These are phyloP conservation scores for Vaccinium vitisidaea DNA, from an alignment of 148 eudicot species.

Conservation along the genomic window DNA sequence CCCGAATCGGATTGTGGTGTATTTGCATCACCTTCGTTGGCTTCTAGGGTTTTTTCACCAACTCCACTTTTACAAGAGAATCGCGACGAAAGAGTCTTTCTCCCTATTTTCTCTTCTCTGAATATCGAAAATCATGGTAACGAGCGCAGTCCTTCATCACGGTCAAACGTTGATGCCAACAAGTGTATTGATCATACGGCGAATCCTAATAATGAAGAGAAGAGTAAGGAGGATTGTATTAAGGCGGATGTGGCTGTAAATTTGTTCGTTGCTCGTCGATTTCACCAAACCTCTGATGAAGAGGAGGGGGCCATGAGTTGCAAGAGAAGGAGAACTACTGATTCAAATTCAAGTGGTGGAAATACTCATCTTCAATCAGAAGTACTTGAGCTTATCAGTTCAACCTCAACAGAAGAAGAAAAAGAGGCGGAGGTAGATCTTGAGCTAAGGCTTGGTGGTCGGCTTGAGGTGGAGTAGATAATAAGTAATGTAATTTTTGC, in stretches of 20 bases:
- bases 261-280: constrained; percentile 23
- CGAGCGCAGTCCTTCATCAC: constrained; percentile 9
- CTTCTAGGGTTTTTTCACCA: constrained; percentile 26
- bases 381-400: constrained; percentile 17
- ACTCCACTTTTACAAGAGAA: constrained; percentile 11
- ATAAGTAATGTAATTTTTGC: background rate
- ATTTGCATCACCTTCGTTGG: constrained; percentile 14
- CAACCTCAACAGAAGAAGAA: constrained; percentile 15
- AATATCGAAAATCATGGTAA: background rate
- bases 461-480: constrained; percentile 38
- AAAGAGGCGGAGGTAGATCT: constrained; percentile 54
- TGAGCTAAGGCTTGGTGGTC: constrained; percentile 76
- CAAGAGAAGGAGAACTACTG: constrained; percentile 43
- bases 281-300: background rate
- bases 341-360: constrained; percentile 14
- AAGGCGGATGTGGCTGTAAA: constrained; percentile 28
- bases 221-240: constrained; percentile 15
- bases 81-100: background rate
- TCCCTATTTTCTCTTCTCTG: constrained; percentile 25
- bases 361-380: constrained; percentile 14
- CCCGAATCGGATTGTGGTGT: constrained; percentile 18
- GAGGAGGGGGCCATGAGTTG: constrained; percentile 21
- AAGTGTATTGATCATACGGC: background rate
- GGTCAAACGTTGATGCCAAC: constrained; percentile 25
- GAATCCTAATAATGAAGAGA: constrained; percentile 9